Conservation (phyloP, 805 yeast species). For the Cyberlindnera xylosilytica region DNA sequence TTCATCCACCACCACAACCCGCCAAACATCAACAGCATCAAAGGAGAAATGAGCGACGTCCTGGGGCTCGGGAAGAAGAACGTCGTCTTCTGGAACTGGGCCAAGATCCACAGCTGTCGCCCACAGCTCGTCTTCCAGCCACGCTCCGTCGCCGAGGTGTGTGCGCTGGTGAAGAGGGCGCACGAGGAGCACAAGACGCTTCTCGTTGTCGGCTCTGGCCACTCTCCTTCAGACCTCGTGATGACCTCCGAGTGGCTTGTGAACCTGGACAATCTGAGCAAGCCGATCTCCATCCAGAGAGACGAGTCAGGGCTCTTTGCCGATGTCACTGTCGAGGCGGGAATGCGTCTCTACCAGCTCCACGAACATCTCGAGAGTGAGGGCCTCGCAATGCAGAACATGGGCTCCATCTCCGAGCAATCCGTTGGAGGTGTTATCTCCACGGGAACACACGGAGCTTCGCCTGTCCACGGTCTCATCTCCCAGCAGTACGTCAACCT, state of each 20-base stretch:
- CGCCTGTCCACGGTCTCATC: conserved; percentile 87
- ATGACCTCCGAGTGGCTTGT: conserved; percentile 87
- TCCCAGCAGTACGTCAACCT: conserved; percentile 83
- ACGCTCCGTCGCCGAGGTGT: conserved; percentile 59
- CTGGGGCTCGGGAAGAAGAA: conserved; percentile 32
- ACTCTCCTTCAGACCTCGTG: conserved; percentile 89
- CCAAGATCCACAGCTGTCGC: conserved; percentile 74
- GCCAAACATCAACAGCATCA: neutral
- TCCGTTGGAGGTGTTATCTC: conserved; percentile 94
- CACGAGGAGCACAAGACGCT: conserved; percentile 56
- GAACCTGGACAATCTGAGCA: conserved; percentile 72
- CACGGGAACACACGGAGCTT: conserved; percentile 96
- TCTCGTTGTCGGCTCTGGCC: conserved; percentile 89
- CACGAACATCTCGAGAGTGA: conserved; percentile 60
- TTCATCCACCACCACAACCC: neutral
- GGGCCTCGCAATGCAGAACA: conserved; percentile 80
- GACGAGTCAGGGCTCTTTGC: conserved; percentile 64
- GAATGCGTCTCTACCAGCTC: conserved; percentile 72
- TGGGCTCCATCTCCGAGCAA: conserved; percentile 93
- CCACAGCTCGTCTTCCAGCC: conserved; percentile 87
- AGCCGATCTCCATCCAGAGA: conserved; percentile 46
- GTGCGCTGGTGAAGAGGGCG: conserved; percentile 65
- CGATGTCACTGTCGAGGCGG: conserved; percentile 94
- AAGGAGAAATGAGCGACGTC: conserved; percentile 13
- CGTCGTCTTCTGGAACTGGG: conserved; percentile 61